A percentile compares a stretch with the other conserved stretches of the same genome.
Conservation (phyloP, 768 basidiomycete species). For the Russula virescens region DNA sequence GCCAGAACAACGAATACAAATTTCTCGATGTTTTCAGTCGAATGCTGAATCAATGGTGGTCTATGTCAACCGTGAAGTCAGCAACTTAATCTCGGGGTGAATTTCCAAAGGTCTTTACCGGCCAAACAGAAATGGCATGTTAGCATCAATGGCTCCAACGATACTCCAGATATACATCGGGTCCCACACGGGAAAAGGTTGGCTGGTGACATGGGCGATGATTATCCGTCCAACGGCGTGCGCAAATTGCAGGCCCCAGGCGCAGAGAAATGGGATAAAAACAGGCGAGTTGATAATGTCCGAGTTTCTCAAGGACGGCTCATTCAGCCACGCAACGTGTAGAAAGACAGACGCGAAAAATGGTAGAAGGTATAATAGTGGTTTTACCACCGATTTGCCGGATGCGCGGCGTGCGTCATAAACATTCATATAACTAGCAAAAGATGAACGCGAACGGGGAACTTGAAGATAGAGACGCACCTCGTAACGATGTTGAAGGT, state of each 20-base stretch:
- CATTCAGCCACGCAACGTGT: constrained; percentile 77
- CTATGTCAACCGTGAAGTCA: constrained; percentile 31
- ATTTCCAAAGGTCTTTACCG: constrained; percentile 40
- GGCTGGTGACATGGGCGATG: constrained; percentile 82
- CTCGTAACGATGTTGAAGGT: constrained; percentile 75
- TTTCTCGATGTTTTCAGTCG: constrained; percentile 51
- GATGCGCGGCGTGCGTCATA: constrained; percentile 46
- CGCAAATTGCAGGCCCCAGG: constrained; percentile 90
- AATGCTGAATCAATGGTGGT: constrained; percentile 69
- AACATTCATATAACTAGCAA: constrained; percentile 74
- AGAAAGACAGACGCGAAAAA: constrained; percentile 66
- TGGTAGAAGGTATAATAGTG: constrained; percentile 73
- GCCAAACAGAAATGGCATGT: constrained; percentile 60
- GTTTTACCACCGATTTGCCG: constrained; percentile 41
- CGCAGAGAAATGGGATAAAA: constrained; percentile 82
- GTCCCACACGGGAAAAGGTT: constrained; percentile 82
- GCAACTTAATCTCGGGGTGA: background rate
- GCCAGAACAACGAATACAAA: constrained; percentile 69
- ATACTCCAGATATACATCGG: constrained; percentile 80
- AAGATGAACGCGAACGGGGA: background rate
- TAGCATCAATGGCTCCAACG: constrained; percentile 77
- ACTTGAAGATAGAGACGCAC: constrained; percentile 32
- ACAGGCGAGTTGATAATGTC: constrained; percentile 69
- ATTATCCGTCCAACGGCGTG: constrained; percentile 92
- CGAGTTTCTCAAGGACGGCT: constrained; percentile 54